phyloP scores from a whole-genome alignment of 805 yeast species.

The Tetrapisispora nanseiensis region DNA sequence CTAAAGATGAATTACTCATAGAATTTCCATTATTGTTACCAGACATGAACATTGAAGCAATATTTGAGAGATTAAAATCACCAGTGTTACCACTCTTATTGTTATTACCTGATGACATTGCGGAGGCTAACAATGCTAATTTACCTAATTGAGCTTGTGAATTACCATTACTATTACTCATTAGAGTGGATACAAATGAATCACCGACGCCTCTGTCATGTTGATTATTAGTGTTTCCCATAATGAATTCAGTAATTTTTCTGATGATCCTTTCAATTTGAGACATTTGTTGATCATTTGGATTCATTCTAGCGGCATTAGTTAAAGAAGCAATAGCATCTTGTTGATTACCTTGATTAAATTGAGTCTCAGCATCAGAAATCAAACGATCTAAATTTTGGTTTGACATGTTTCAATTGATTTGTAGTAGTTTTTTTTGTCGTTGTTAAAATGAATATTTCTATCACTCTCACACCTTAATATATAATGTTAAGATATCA shows the following conservation, averaged over 20 bases:
- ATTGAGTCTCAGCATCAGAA: conserved; percentile 16
- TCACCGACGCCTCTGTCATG: conserved; percentile 16
- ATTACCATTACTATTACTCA: conserved; percentile 16
- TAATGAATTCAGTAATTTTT: conserved; percentile 13
- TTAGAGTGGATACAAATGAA: conserved; percentile 15
- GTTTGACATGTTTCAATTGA: not conserved
- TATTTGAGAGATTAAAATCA: conserved; percentile 17
- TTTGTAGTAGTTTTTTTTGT: not conserved
- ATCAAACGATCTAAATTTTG: conserved; percentile 7
- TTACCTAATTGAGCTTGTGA: conserved; percentile 24
- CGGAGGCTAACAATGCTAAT: conserved; percentile 20
- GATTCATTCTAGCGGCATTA: conserved; percentile 19
- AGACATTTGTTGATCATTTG: conserved; percentile 15
- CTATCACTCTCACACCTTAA: too few relatives aligned
- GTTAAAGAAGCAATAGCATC: conserved; percentile 24
- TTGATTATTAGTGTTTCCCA: conserved; percentile 6
- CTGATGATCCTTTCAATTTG: conserved; percentile 19
- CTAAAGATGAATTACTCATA: conserved; percentile 16
- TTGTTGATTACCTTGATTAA: conserved; percentile 17
- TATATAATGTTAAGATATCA: too few relatives aligned
- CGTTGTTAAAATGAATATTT: too few relatives aligned
- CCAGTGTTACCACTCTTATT: conserved; percentile 7
- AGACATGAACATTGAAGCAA: conserved; percentile 14
- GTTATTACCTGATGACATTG: conserved; percentile 10
- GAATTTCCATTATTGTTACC: conserved; percentile 6